Conservation (phyloP, 805 yeast species). For the Candida ortonii region DNA sequence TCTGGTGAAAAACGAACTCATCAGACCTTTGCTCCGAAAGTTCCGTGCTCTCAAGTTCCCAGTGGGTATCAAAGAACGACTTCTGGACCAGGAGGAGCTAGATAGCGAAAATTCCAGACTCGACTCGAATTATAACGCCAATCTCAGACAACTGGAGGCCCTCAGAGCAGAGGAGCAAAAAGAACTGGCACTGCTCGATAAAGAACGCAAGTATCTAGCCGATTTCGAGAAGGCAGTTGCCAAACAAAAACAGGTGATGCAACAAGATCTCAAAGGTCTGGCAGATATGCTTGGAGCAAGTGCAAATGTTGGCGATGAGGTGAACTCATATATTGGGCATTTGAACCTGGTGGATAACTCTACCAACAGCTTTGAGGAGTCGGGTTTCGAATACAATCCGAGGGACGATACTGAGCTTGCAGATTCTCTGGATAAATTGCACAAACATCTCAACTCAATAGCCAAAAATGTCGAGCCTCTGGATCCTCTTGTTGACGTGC, state of each 20-base stretch:
- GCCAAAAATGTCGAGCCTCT: slow-evolving; percentile 18
- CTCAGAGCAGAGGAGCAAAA: slow-evolving; percentile 21
- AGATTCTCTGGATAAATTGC: slow-evolving; percentile 9
- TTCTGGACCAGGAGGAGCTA: slow-evolving; percentile 27
- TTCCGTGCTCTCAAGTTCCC: slow-evolving; percentile 27
- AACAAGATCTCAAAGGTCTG: slow-evolving; percentile 13
- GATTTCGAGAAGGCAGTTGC: slow-evolving; percentile 18
- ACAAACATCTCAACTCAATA: slow-evolving; percentile 15
- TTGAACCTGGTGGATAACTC: slow-evolving; percentile 3
- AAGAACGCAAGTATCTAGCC: slow-evolving; percentile 21
- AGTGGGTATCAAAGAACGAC: slow-evolving; percentile 21
- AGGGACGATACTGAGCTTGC: slow-evolving; percentile 13
- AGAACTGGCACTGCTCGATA: slow-evolving; percentile 19
- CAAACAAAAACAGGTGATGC: slow-evolving; percentile 14
- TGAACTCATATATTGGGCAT: slow-evolving; percentile 4
- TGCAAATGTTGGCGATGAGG: slow-evolving; percentile 1
- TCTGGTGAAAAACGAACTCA: slow-evolving; percentile 19
- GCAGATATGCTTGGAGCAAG: slow-evolving; percentile 7
- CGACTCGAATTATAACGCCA: slow-evolving; percentile 26
- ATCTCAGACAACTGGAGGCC: slow-evolving; percentile 26
- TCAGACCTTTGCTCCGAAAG: slow-evolving; percentile 22
- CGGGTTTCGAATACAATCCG: slow-evolving; percentile 13
- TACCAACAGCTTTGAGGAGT: not conserved
- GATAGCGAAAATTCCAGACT: slow-evolving; percentile 22
- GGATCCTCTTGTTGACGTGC: slow-evolving; percentile 14